Conservation (phyloP, 2,329 filamentous ascomycete genomes). For the Penicillium verrucosum region DNA sequence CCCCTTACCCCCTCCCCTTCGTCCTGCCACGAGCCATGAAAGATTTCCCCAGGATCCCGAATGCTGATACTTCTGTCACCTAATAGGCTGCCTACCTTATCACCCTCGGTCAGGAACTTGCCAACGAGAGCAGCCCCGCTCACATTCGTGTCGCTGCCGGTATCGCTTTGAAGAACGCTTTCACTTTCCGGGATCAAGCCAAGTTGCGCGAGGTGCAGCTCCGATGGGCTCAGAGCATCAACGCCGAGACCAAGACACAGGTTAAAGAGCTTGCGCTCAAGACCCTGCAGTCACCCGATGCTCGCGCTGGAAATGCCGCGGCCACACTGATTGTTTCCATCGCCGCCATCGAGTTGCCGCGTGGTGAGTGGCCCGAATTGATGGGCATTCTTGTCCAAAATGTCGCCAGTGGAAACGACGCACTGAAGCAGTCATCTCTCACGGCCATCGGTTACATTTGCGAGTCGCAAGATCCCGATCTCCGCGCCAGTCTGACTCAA, state of each 20-base stretch:
- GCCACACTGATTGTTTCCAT: slow-evolving; percentile 95
- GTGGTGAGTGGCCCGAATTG: slow-evolving; percentile 88
- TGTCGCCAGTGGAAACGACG: slow-evolving; percentile 78
- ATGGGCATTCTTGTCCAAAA: slow-evolving; percentile 88
- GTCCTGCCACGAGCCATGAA: slow-evolving; percentile 20
- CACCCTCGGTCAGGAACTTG: slow-evolving; percentile 88
- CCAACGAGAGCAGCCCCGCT: slow-evolving; percentile 79
- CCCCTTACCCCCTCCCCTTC: slow-evolving; percentile 31
- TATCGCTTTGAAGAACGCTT: slow-evolving; percentile 96
- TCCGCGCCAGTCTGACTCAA: slow-evolving; percentile 72
- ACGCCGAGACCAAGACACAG: slow-evolving; percentile 74
- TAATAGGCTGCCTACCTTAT: slow-evolving; percentile 82
- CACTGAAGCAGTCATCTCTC: slow-evolving; percentile 90
- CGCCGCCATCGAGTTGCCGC: slow-evolving; percentile 88
- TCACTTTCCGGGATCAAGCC: slow-evolving; percentile 84
- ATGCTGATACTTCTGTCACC: slow-evolving; percentile 26
- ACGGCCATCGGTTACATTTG: slow-evolving; percentile 98
- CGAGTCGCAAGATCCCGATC: slow-evolving; percentile 85
- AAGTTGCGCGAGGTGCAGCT: slow-evolving; percentile 86
- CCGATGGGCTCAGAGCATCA: slow-evolving; percentile 86
- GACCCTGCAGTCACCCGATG: slow-evolving; percentile 75
- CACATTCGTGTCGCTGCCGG: slow-evolving; percentile 91
- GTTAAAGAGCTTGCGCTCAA: slow-evolving; percentile 90
- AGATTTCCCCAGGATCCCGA: slow-evolving; percentile 7
- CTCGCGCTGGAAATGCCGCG: slow-evolving; percentile 80